These are phyloP conservation scores for Pyronema omphalodes DNA, from an alignment of 495 filamentous ascomycete genomes.

Conservation along the genomic window DNA sequence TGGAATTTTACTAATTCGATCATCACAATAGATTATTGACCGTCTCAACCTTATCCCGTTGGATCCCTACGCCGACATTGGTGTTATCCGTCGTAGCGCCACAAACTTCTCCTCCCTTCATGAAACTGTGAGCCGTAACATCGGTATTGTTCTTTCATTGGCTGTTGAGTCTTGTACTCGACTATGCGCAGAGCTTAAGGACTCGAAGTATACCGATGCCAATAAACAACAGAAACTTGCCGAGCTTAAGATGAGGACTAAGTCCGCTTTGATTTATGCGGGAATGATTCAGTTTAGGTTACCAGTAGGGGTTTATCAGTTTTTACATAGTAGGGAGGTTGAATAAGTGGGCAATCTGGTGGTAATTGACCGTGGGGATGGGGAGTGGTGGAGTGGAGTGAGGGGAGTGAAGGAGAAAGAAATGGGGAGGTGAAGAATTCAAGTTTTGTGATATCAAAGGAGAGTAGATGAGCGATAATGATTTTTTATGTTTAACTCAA, in stretches of 20 bases:
- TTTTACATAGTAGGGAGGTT: conserved; percentile 11
- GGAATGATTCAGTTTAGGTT: conserved; percentile 80
- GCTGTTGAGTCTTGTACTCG: conserved; percentile 65
- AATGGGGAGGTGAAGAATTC: too few species aligned
- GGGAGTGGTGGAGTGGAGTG: too few species aligned
- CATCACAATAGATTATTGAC: conserved; percentile 43
- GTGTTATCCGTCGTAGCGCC: conserved; percentile 52
- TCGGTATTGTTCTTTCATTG: conserved; percentile 84
- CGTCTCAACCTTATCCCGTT: conserved; percentile 60
- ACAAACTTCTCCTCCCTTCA: conserved; percentile 56
- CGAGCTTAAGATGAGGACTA: conserved; percentile 53
- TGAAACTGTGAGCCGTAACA: conserved; percentile 60
- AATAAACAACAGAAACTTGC: conserved; percentile 50
- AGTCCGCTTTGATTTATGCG: conserved; percentile 84
- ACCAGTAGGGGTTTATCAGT: conserved; percentile 29
- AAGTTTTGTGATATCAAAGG: too few species aligned
- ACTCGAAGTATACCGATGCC: conserved; percentile 52
- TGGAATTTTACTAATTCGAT: conserved; percentile 1
- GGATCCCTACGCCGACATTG: conserved; percentile 46
- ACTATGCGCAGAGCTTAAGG: conserved; percentile 47
- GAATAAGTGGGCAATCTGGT: too few species aligned
- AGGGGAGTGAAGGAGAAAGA: too few species aligned
- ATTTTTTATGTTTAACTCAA: too few species aligned
- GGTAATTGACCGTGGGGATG: too few species aligned
- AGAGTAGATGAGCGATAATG: too few species aligned